Evolutionary conservation across 2,329 filamentous ascomycete genomes (phyloP), one percentile per base, ranked within the genome.

Genomic region (Botrytis porri): DNA sequence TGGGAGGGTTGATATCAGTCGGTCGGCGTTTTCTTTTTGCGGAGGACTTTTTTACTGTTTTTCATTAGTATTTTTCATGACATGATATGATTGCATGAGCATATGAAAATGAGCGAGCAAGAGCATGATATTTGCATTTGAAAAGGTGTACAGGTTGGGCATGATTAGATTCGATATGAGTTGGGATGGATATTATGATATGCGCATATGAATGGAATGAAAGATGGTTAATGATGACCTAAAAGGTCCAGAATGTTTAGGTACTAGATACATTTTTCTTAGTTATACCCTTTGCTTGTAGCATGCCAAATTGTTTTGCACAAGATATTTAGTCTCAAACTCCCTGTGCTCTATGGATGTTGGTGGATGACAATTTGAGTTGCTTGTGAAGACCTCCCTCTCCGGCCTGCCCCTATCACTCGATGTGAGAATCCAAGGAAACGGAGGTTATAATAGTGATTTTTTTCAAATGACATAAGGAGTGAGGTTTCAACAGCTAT

Each of bases 121-220:
- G 61, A 64, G 39, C n/a, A 59, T 69, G 37, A 57, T 41, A 25
- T 41, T 57, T 69, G 65, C 65, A 69, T 69, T 69, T 32, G 48
- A 37, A 37, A 48, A 32, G 65, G 65, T 69, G 48, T 69, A 67
- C 39, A 37, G 65, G n/a, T 43, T 69, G 48, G 65, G 65, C 65
- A 57, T 69, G 51, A 29, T 43, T 57, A 69, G n/a, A 69, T 59
- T 57, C 37, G 48, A 69, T 32, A 57, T 41, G 51, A 41, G 32
- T 65, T 57, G 65, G 65, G 65, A 69, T 59, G 65, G 65, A 57
- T 41, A 41, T 69, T 32, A 69, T 57, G 65, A 57, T 69, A 69
- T 41, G 48, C 35, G 37, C 48, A 69, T 12, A 69, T 59, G 65
- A 69, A 69, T 57, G 48, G 48, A n/a, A 69, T 32, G 65, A 69